phyloP scores from a whole-genome alignment of 2,329 filamentous ascomycete genomes.

The Aspergillus pseudoterreus region DNA sequence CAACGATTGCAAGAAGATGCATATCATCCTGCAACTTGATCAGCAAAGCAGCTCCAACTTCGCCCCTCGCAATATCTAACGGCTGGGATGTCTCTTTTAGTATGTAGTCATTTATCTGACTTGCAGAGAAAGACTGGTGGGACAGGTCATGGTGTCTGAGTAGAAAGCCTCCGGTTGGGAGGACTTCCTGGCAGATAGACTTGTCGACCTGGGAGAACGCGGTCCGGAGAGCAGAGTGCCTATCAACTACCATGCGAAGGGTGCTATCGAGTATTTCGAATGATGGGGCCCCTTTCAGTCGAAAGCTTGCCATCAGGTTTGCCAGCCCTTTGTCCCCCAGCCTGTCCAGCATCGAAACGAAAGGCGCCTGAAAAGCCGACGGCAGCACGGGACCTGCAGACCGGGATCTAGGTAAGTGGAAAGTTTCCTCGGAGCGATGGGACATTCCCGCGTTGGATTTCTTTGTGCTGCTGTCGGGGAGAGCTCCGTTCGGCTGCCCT shows the following conservation, averaged over 20 bases:
- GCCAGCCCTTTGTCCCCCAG: not conserved
- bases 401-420: not conserved
- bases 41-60: not conserved
- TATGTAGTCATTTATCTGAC: not conserved
- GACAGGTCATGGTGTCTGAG: not conserved
- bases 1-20: not conserved
- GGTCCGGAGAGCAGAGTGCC: not conserved
- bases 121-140: not conserved
- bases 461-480: not conserved
- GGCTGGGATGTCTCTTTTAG: not conserved
- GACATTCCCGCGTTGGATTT: not conserved
- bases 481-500: not conserved
- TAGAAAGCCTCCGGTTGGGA: not conserved
- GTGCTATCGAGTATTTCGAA: not conserved
- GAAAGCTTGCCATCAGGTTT: not conserved
- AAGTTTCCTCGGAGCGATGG: not conserved
- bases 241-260: not conserved
- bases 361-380: not conserved
- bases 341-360: not conserved
- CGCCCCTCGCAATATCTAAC: not conserved
- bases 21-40: not conserved
- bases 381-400: not conserved
- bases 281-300: not conserved
- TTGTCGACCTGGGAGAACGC: not conserved
- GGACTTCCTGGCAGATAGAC: not conserved